Evolutionary conservation across 495 filamentous ascomycete species (phyloP).

Genomic region (Talaromyces liani): DNA sequence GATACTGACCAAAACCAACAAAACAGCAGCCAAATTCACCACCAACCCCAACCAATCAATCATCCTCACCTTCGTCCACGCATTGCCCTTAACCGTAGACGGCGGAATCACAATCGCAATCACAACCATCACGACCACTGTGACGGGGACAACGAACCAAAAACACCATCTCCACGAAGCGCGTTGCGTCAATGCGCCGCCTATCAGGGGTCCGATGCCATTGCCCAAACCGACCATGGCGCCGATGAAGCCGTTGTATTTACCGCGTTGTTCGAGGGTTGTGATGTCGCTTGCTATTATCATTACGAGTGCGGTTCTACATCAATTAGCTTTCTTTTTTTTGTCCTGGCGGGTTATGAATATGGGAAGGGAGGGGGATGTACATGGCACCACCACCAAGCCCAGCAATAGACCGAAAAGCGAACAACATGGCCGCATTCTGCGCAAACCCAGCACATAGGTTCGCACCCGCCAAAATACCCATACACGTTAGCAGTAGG

Average conservation of each 20-base stretch:
- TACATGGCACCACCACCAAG: slow-evolving; percentile 12
- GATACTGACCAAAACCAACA: slow-evolving; percentile 34
- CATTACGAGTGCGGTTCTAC: slow-evolving; percentile 22
- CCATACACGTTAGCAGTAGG: slow-evolving; percentile 15
- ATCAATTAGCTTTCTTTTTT: not conserved
- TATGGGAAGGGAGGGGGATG: no score
- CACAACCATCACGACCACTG: slow-evolving; percentile 27
- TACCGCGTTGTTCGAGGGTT: slow-evolving; percentile 46
- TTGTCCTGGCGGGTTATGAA: no score
- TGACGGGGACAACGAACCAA: slow-evolving; percentile 42
- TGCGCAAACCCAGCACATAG: slow-evolving; percentile 17
- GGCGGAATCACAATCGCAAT: slow-evolving; percentile 42
- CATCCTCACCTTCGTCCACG: slow-evolving; percentile 39
- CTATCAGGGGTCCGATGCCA: slow-evolving; percentile 48
- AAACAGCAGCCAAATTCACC: slow-evolving; percentile 31
- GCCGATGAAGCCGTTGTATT: slow-evolving; percentile 53
- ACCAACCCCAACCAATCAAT: slow-evolving; percentile 40
- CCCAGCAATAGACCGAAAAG: slow-evolving; percentile 13
- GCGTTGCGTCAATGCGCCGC: slow-evolving; percentile 38
- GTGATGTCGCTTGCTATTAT: slow-evolving; percentile 48
- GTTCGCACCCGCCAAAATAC: slow-evolving; percentile 19
- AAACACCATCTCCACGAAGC: slow-evolving; percentile 52
- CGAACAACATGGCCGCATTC: slow-evolving; percentile 16
- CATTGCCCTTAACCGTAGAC: slow-evolving; percentile 42
- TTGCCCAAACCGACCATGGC: slow-evolving; percentile 46